These are phyloP conservation scores for Diaporthe citrichinensis DNA, from an alignment of 2,329 filamentous ascomycete genomes.

Conservation along the genomic window DNA sequence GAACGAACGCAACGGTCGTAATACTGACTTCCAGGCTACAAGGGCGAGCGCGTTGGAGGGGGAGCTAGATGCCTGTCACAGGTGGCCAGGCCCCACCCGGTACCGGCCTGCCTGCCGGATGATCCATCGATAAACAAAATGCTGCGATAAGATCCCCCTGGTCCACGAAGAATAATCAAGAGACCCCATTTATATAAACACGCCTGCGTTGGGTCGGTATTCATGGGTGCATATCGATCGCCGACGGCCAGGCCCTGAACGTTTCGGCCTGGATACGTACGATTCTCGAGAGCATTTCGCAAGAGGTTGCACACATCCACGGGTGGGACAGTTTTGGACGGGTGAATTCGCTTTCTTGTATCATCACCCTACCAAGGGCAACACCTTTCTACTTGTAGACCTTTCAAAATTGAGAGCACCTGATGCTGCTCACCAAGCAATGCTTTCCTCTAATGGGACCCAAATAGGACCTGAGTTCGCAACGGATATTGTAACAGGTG, in stretches of 20 bases:
- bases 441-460: constrained; percentile 9
- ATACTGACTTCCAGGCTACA: background rate
- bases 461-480: constrained; percentile 1
- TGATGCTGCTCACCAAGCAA: constrained; percentile 9
- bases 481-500: background rate
- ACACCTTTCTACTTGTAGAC: constrained; percentile 9
- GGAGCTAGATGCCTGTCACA: constrained; percentile 30
- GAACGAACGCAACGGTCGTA: constrained; percentile 1
- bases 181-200: background rate
- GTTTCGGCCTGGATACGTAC: background rate
- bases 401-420: constrained; percentile 4
- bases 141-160: constrained; percentile 12
- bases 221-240: background rate
- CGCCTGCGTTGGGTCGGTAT: background rate
- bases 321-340: background rate
- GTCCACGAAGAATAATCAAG: background rate
- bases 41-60: constrained; percentile 9
- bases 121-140: constrained; percentile 8
- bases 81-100: constrained; percentile 5
- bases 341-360: background rate
- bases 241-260: too few relatives aligned
- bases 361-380: background rate
- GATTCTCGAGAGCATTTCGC: background rate
- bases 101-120: constrained; percentile 30
- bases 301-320: background rate